Percentiles rank a stretch among this genome's conserved stretches.
These are phyloP conservation scores for Euryodendron excelsum DNA, from an alignment of 148 eudicot species.

Conservation along the genomic window DNA sequence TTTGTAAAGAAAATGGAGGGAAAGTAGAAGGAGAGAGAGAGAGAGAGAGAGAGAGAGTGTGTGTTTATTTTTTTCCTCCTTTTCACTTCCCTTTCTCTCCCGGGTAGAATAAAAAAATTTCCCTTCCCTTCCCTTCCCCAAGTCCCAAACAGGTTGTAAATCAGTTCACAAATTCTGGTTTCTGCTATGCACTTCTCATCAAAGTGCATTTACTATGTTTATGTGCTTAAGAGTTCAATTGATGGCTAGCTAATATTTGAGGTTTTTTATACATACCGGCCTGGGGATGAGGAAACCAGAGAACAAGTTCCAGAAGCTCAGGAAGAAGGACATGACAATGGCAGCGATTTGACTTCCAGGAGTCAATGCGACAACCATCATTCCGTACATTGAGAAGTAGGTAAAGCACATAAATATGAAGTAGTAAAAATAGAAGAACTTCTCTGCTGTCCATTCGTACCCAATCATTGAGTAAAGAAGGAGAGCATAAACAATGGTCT, in stretches of 20 bases:
- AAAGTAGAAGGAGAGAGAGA: no score
- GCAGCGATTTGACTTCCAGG: slow-evolving; percentile 36
- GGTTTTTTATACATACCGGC: neutral
- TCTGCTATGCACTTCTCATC: no score
- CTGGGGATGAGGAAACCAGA: slow-evolving; percentile 37
- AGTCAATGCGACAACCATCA: slow-evolving; percentile 42
- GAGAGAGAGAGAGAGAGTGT: no score
- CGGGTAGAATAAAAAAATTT: no score
- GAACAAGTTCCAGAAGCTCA: slow-evolving; percentile 39
- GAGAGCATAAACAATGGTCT: slow-evolving; percentile 27
- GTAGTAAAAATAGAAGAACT: slow-evolving; percentile 41
- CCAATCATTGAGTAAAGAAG: slow-evolving; percentile 41
- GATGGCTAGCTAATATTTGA: neutral
- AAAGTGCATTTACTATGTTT: no score
- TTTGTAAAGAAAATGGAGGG: no score
- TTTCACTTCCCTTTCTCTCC: no score
- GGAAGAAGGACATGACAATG: slow-evolving; percentile 36
- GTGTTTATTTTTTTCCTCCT: no score
- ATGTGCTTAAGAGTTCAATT: no score
- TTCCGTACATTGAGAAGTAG: slow-evolving; percentile 40
- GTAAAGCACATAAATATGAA: slow-evolving; percentile 34
- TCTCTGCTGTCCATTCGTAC: slow-evolving; percentile 25
- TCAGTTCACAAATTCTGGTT: no score
- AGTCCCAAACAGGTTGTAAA: no score
- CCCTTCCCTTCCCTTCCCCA: no score